phyloP scores from a whole-genome alignment of 73 alveolate genomes.

The Uronychia setigera region DNA sequence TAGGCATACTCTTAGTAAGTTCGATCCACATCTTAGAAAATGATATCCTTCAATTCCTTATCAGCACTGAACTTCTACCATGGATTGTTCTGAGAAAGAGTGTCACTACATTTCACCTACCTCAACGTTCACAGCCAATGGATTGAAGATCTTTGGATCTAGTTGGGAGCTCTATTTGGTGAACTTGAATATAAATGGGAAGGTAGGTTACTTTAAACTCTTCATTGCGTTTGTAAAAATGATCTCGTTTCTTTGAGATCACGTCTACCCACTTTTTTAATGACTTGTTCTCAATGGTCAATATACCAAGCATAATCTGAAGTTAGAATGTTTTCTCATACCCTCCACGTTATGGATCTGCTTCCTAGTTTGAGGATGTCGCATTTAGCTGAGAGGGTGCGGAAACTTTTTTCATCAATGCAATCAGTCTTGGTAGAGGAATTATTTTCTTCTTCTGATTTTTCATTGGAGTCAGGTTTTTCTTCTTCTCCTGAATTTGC shows the following conservation, averaged over 20 bases:
- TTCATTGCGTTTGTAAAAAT: background rate
- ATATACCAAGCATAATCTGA: background rate
- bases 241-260: background rate
- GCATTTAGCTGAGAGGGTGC: too few relatives aligned
- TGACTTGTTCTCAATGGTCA: background rate
- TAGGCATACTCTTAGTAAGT: constrained; percentile 86
- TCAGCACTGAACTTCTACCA: constrained; percentile 86
- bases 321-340: background rate
- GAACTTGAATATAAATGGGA: constrained; percentile 6
- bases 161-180: constrained; percentile 53
- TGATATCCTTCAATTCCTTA: constrained; percentile 73
- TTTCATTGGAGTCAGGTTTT: too few relatives aligned
- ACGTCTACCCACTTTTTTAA: background rate
- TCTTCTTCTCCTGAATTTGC: too few relatives aligned
- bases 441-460: too few relatives aligned
- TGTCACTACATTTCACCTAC: too few relatives aligned
- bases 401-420: too few relatives aligned
- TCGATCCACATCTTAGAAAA: constrained; percentile 83
- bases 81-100: constrained; percentile 65
- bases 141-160: constrained; percentile 74
- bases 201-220: background rate
- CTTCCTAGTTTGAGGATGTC: too few relatives aligned
- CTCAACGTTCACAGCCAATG: constrained; percentile 50
- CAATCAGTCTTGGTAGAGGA: too few relatives aligned
- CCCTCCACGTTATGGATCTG: background rate